Base-by-base conservation (phyloP, 2,329 filamentous ascomycete genomes). In the Phaeoacremonium minimum region DNA sequence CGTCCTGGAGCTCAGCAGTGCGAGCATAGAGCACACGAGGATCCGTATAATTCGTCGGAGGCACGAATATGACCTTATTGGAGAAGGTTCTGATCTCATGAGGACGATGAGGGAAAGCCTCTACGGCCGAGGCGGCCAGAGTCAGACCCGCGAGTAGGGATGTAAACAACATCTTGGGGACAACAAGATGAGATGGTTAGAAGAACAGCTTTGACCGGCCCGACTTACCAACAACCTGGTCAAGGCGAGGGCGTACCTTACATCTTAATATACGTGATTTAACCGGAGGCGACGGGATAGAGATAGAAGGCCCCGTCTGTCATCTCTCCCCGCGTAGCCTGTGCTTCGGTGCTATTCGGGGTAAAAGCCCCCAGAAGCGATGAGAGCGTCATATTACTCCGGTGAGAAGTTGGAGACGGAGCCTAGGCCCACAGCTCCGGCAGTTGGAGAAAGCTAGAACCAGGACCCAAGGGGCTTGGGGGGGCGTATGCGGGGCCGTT, bases 1-100 rank as follows among this genome's bases (percentile, higher is more conserved):
- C 60, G 41, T 67, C 63, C 2, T 55, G 49, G 7, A 73, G 60
- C 51, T 72, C 59, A 5, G 62, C 55, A 4, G 61, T 59, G 12
- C 68, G 66, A 7, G 66, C 56, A 37, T 71, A 71, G 5, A 71
- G 55, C 3, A 66, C 60, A 8, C 60, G 55, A 1, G 66, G 66
- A 32, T 64, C 58, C 1, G 57, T 69, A 49, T 65, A 69, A 46
- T 63, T 60, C n/a, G 48, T 45, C 7, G 63, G 56, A n/a, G 68
- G 67, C 29, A 57, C 56, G 45, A 60, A 72, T 29, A 71, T 56
- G 48, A 61, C 53, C 17, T 56, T 55, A 6, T 36, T 32, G 31
- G 38, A 34, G 18, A 43, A 16, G 7, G 7, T 32, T n/a, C n/a
- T n/a, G 12, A 12, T 31, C 6, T 13, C 34, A 14, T 32, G 18